Evolutionary conservation across 2,329 filamentous ascomycete species (phyloP), one percentile per base, ranked within the genome.

Genomic region (Graphiopsis chlorocephala): DNA sequence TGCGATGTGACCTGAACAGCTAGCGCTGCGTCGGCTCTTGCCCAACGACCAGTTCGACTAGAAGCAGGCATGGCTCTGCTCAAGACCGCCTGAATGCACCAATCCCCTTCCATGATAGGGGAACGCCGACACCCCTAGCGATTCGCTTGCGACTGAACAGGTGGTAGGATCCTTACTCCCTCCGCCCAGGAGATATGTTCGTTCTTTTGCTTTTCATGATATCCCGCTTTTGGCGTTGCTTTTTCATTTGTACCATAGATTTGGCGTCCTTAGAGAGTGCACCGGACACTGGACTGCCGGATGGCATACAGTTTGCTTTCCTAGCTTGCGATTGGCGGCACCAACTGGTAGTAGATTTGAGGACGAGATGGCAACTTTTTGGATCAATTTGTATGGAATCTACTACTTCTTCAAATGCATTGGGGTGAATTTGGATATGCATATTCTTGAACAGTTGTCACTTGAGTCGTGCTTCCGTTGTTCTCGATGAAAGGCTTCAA

Each of bases 211-310:
- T 29, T 28, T 53, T 53, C 50, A 53, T 31, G 50, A 53, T 53
- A 53, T 53, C 50, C 50, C 28, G 50, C 50, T 29, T 29, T 17
- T 31, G 50, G 50, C 50, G 50, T 53, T 53, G 50, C 50, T n/a
- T 29, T 31, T 31, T 53, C 28, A 12, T 53, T 53, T 31, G 50
- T 29, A 53, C 15, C 50, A 31, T 53, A 53, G 26, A 53, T 7
- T 17, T 26, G 48, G 48, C 48, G 4, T 52, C 23, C 26, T 3
- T n/a, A 23, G 25, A 23, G 25, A 20, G 26, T 53, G 17, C 4
- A 20, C 17, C 26, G 50, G 28, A 23, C 26, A 31, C 50, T 31
- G 23, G 17, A 53, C n/a, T 45, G 38, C 38, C 38, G 38, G n/a
- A 45, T 45, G n/a, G 38, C n/a, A 45, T 45, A 45, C n/a, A 42